These are phyloP conservation scores for Candida stauntonica DNA, from an alignment of 805 yeast genomes.

Conservation along the genomic window DNA sequence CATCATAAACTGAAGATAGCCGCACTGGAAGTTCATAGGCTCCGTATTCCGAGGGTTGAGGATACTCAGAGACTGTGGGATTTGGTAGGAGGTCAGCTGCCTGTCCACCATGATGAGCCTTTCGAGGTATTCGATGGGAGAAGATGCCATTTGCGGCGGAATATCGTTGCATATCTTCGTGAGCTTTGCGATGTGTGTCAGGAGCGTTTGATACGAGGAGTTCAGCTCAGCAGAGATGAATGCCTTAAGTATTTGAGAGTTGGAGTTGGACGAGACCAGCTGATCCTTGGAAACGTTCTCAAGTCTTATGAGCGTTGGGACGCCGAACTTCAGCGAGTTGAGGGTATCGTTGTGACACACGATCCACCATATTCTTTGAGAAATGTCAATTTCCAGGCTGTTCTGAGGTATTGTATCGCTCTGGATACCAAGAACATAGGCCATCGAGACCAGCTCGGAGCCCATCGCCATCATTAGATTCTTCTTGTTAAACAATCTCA, in stretches of 20 bases:
- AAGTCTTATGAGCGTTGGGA: conserved; percentile 18
- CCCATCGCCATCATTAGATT: conserved; percentile 17
- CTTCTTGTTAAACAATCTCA: conserved; percentile 16
- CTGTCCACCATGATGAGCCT: conserved; percentile 20
- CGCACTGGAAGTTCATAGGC: conserved; percentile 16
- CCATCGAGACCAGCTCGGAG: conserved; percentile 23
- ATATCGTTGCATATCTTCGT: conserved; percentile 21
- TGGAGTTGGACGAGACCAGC: conserved; percentile 14
- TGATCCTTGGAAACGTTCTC: conserved; percentile 10
- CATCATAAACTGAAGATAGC: conserved; percentile 16
- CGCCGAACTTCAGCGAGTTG: conserved; percentile 15
- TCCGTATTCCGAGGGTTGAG: conserved; percentile 17
- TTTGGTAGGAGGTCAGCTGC: conserved; percentile 16
- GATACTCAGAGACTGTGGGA: conserved; percentile 12
- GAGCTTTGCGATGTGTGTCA: conserved; percentile 20
- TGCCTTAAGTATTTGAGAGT: conserved; percentile 21
- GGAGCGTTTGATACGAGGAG: conserved; percentile 15
- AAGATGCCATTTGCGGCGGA: conserved; percentile 11
- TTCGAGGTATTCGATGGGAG: conserved; percentile 17
- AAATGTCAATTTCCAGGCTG: conserved; percentile 15
- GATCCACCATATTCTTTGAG: conserved; percentile 23
- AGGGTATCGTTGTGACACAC: conserved; percentile 20
- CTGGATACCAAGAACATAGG: conserved; percentile 20
- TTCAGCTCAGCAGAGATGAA: conserved; percentile 21
- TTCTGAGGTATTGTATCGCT: conserved; percentile 19